Evolutionary conservation across 768 basidiomycete species (phyloP), one percentile per base, ranked within the genome.

Genomic region (Gloeostereum incarnatum): DNA sequence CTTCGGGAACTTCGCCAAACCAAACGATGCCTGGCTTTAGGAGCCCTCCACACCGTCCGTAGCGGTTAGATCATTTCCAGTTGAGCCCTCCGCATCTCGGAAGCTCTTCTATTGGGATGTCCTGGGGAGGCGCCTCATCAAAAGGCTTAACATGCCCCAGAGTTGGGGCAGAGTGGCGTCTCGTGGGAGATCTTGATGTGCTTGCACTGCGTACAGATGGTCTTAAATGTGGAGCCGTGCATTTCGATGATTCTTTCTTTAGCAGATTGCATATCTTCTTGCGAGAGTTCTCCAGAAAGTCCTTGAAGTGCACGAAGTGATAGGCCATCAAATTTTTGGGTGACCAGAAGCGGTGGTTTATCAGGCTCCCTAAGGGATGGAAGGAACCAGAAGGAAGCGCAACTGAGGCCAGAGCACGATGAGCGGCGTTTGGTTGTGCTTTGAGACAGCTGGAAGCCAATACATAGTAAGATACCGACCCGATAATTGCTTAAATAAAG

Each of bases 181-280:
- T 48, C 47, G 4, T 46, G 51, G 50, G 74, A 61, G 40, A 51
- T 57, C 38, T 69, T 62, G 13, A 50, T 40, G 40, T 69, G 59
- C 9, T 50, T 45, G 46, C 78, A 78, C 1, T 38, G 53, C 0
- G 68, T 71, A 60, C 79, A 81, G 21, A 54, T 38, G 7, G 73
- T 61, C 45, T 78, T 73, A 49, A 74, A 68, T 3, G 79, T 52
- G 17, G 67, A 51, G 1, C 78, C 78, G 46, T 81, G 81, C 74
- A 80, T 81, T 48, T 82, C 77, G 21, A 75, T 48, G n/a, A 67
- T 32, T n/a, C n/a, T n/a, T n/a, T n/a, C n/a, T n/a, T n/a, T n/a
- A 7, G 3, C 5, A 14, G 10, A 26, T 31, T 39, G 17, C 38
- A 36, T 20, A 39, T 31, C 33, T 14, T 34, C 31, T 11, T 19